Conservation (phyloP, 2,329 filamentous ascomycete genomes). For the Pseudogymnoascus sp. region DNA sequence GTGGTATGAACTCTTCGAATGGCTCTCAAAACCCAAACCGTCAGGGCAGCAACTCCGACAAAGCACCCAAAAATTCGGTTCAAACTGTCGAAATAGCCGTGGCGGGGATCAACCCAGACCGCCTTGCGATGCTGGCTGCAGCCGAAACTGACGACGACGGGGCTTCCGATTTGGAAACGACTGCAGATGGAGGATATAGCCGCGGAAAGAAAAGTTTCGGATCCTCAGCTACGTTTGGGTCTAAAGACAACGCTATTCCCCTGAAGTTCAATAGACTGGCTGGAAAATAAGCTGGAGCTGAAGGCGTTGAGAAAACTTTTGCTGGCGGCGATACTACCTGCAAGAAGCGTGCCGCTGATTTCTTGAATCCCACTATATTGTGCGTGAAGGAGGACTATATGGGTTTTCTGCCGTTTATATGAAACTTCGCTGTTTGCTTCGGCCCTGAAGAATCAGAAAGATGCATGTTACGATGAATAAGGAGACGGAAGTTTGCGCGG, state of each 20-base stretch:
- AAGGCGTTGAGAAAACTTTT: not conserved
- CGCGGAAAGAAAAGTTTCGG: not conserved
- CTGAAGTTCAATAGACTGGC: not conserved
- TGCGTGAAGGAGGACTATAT: not conserved
- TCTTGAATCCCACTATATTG: not conserved
- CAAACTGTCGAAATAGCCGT: not conserved
- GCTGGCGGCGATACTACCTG: not conserved
- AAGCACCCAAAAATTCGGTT: not conserved
- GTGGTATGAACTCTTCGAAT: not conserved
- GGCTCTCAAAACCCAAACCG: not conserved
- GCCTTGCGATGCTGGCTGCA: not conserved
- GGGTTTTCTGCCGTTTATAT: not conserved
- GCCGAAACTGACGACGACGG: not conserved
- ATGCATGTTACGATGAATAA: not conserved
- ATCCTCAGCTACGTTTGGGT: not conserved
- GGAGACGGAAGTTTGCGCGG: not conserved
- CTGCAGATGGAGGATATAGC: too few species aligned
- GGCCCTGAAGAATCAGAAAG: not conserved
- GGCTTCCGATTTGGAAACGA: not conserved
- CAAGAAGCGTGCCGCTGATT: not conserved
- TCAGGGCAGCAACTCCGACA: not conserved
- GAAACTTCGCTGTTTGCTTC: not conserved
- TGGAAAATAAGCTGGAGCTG: not conserved
- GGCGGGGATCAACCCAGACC: not conserved
- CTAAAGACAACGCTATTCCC: not conserved